Evolutionary conservation across 768 basidiomycete genomes (phyloP).

Genomic region (Collybia sordida): DNA sequence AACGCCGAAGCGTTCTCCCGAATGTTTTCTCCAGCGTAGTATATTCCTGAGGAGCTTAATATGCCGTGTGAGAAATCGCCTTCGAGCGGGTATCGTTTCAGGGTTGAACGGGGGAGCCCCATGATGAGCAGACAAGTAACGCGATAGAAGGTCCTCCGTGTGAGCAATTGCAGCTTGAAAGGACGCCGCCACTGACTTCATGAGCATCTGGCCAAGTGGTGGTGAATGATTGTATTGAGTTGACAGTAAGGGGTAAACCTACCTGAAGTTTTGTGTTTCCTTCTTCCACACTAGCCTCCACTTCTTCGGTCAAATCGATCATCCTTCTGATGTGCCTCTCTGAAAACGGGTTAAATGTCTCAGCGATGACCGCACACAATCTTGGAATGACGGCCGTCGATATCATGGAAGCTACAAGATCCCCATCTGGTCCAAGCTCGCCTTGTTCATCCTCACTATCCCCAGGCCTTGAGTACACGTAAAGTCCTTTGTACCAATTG

Average conservation of each 20-base stretch:
- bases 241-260: conserved; percentile 11
- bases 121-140: conserved; percentile 39
- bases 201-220: conserved; percentile 43
- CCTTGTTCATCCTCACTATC: conserved; percentile 46
- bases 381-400: conserved; percentile 80
- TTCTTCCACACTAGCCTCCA: conserved; percentile 71
- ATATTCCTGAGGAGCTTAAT: conserved; percentile 76
- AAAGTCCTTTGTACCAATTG: conserved; percentile 77
- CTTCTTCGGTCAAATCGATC: conserved; percentile 76
- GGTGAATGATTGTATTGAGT: background rate
- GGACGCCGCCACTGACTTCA: conserved; percentile 48
- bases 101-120: conserved; percentile 65
- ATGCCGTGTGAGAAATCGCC: conserved; percentile 63
- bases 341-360: conserved; percentile 84
- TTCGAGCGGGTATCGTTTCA: conserved; percentile 67
- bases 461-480: conserved; percentile 70
- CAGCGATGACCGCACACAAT: conserved; percentile 72
- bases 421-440: conserved; percentile 79
- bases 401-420: conserved; percentile 85
- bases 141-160: conserved; percentile 47
- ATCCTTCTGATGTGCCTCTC: conserved; percentile 55
- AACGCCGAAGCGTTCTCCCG: conserved; percentile 58
- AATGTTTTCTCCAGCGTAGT: conserved; percentile 73
- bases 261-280: conserved; percentile 69
- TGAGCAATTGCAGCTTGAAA: conserved; percentile 61